These are phyloP conservation scores for Penicillium decumbens DNA, from an alignment of 2,329 filamentous ascomycete species.

Conservation along the genomic window DNA sequence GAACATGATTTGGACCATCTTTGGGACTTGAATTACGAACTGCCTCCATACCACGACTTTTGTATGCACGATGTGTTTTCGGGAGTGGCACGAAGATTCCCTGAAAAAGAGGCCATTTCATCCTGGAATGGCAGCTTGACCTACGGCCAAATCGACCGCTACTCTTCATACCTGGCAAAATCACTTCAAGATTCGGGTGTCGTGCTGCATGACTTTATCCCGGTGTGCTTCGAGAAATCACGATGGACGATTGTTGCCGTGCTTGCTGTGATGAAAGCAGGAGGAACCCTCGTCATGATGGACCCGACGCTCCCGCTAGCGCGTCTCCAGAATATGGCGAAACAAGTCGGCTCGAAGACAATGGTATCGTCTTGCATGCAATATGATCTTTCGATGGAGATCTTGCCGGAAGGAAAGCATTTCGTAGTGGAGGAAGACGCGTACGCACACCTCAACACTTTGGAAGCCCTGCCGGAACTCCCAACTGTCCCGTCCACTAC, in stretches of 20 bases:
- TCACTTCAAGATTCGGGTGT: conserved; percentile 28
- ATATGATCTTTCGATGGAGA: conserved; percentile 23
- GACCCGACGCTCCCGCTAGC: conserved; percentile 33
- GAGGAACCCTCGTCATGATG: conserved; percentile 31
- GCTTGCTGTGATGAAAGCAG: conserved; percentile 32
- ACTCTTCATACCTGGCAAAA: conserved; percentile 31
- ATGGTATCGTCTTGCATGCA: conserved; percentile 32
- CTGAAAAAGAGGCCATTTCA: conserved; percentile 27
- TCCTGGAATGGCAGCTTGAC: conserved; percentile 34
- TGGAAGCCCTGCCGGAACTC: not conserved
- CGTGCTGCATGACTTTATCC: conserved; percentile 25
- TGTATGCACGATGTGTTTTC: conserved; percentile 49
- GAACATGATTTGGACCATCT: conserved; percentile 42
- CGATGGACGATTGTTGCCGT: conserved; percentile 34
- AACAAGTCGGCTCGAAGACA: conserved; percentile 27
- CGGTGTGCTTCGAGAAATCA: conserved; percentile 35
- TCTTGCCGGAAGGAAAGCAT: conserved; percentile 30
- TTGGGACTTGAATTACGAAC: conserved; percentile 47
- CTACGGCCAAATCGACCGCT: conserved; percentile 31
- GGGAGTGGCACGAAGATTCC: conserved; percentile 21
- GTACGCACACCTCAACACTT: conserved; percentile 15
- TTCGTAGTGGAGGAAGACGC: conserved; percentile 27
- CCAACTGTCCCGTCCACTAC: conserved; percentile 28
- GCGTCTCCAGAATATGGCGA: conserved; percentile 32
- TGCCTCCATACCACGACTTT: conserved; percentile 42